Conservation (phyloP, 2,329 filamentous ascomycete species). For the Penicillium janthinellum region DNA sequence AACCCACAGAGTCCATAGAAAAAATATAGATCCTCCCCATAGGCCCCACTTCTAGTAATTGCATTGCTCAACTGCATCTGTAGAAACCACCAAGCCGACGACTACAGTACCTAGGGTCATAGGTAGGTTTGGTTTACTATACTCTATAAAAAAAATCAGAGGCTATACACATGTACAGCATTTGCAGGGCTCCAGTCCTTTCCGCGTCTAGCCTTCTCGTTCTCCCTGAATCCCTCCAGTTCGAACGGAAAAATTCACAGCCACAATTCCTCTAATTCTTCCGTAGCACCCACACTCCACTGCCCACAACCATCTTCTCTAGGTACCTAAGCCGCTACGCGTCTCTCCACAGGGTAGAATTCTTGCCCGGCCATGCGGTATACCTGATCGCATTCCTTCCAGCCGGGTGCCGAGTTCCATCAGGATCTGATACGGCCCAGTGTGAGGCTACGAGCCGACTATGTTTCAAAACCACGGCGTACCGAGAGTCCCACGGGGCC, state of each 20-base stretch:
- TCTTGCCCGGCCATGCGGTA: not conserved
- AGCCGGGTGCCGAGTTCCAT: not conserved
- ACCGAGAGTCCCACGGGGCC: too few relatives aligned
- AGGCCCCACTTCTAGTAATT: too few relatives aligned
- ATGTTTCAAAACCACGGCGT: too few relatives aligned
- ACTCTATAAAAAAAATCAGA: too few relatives aligned
- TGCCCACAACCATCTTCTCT: not conserved
- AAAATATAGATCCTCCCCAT: too few relatives aligned
- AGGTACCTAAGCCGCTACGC: not conserved
- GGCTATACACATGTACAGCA: too few relatives aligned
- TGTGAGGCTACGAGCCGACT: not conserved
- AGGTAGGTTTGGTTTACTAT: too few relatives aligned
- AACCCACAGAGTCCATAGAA: too few relatives aligned
- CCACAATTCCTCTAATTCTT: slow-evolving; percentile 4
- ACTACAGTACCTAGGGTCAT: not conserved
- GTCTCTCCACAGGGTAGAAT: not conserved
- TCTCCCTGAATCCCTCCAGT: not conserved
- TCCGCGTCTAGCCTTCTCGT: slow-evolving; percentile 2
- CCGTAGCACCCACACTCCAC: not conserved
- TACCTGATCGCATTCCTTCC: not conserved
- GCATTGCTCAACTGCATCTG: too few relatives aligned
- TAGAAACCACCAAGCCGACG: too few relatives aligned
- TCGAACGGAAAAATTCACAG: slow-evolving; percentile 16
- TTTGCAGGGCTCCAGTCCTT: too few relatives aligned
- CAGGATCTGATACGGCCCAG: not conserved